phyloP scores from a whole-genome alignment of 2,329 filamentous ascomycete species.

The Cladophialophora immunda region DNA sequence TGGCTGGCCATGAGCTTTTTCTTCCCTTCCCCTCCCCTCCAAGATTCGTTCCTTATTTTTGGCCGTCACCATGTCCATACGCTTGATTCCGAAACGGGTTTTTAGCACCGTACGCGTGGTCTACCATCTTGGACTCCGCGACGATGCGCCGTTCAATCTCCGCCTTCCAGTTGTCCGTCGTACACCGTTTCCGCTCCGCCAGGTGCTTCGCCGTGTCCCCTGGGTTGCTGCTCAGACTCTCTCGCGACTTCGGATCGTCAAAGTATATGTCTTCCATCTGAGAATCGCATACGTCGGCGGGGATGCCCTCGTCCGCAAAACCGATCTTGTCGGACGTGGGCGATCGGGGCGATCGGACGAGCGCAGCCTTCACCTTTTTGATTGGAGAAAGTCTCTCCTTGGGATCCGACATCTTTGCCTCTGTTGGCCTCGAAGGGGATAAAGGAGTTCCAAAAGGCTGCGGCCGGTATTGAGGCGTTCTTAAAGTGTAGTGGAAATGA shows the following conservation, averaged over 20 bases:
- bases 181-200: conserved; percentile 12
- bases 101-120: conserved; percentile 21
- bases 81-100: conserved; percentile 17
- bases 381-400: conserved; percentile 13
- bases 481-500: neutral
- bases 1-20: no score
- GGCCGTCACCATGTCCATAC: conserved; percentile 28
- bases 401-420: conserved; percentile 4
- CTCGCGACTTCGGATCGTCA: conserved; percentile 14
- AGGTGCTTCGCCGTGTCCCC: conserved; percentile 16
- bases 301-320: neutral
- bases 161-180: conserved; percentile 25
- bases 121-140: conserved; percentile 15
- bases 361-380: conserved; percentile 19
- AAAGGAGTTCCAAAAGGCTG: neutral
- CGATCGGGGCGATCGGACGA: conserved; percentile 4
- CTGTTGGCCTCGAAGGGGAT: neutral
- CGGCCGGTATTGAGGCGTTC: neutral
- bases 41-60: conserved; percentile 7
- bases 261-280: conserved; percentile 31
- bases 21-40: neutral
- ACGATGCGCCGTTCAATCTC: conserved; percentile 28
- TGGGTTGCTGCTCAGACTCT: conserved; percentile 25
- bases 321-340: neutral
- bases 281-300: neutral